Conservation (phyloP, 2,329 filamentous ascomycete species). For the Apiospora phragmitis region DNA sequence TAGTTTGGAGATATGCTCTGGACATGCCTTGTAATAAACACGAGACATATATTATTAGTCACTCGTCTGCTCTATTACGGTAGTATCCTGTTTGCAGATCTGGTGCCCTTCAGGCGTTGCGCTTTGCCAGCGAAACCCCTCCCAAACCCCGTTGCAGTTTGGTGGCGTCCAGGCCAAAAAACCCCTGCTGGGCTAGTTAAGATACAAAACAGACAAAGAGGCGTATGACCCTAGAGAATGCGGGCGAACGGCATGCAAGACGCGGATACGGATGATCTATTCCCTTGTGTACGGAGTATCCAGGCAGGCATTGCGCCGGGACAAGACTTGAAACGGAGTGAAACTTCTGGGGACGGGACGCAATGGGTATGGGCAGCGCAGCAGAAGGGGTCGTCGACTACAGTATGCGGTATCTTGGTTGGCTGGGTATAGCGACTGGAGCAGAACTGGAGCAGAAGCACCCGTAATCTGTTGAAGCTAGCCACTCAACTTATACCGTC, state of each 20-base stretch:
- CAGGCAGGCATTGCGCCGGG: neutral
- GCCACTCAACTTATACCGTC: conserved; percentile 9
- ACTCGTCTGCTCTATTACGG: neutral
- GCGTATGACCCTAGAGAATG: neutral
- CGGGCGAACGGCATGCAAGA: neutral
- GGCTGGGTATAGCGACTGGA: neutral
- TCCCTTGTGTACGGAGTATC: neutral
- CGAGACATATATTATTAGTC: neutral
- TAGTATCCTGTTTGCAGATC: neutral
- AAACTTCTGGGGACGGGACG: conserved; percentile 2
- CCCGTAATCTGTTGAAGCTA: neutral
- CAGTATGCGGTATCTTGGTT: neutral
- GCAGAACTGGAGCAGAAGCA: neutral
- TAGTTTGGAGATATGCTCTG: neutral
- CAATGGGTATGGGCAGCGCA: neutral
- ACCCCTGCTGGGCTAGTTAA: neutral
- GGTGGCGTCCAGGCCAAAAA: neutral
- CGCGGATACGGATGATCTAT: neutral
- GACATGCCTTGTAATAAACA: neutral
- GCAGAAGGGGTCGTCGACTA: neutral
- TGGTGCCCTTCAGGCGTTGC: neutral
- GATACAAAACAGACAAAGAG: neutral
- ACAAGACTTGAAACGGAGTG: conserved; percentile 1
- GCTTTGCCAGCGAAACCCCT: neutral
- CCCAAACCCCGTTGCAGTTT: neutral